Base-by-base conservation (phyloP, 306 rosid genomes). In the Mimosa bimucronata region DNA sequence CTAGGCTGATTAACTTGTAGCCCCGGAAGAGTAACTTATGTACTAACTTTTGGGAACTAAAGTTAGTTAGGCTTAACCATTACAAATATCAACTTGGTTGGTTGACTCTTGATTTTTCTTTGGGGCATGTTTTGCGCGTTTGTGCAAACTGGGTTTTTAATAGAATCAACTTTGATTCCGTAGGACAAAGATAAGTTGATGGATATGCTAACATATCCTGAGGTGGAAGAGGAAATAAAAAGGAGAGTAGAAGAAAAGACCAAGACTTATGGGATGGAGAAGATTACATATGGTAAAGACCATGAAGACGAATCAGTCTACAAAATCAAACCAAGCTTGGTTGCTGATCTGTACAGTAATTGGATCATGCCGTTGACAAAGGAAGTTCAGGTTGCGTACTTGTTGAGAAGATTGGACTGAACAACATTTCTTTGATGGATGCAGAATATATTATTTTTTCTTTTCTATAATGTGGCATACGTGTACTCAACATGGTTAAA, bases 341-440 rank as follows among this genome's bases (percentile, higher is more conserved):
- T 96, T 81, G 97, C 97, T 80, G 92, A 89, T 87, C 88, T 96
- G 0, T 93, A 96, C 69, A 86, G 94, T 67, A 92, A 89, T 14
- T 93, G 97, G 98, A 96, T 96, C 88, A 96, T 96, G 99, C 99
- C 99, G 68, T 74, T 96, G 81, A 96, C 99, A 52, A 96, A 96
- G 83, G 88, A 96, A 86, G 98, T 93, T 79, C 98, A 93, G 88
- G 91, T 93, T 84, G 91, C 90, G 5, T 96, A 93, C 81, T 86
- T 96, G 42, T 75, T 96, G 50, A 90, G 97, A 87, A 89, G 91
- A 87, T 79, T 96, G 83, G 99, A 96, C 45, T 91, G 89, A 96
- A 53, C 50, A 64, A 55, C 26, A 55, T 41, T 48, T 1, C 12
- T 65, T 67, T 55, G 41, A 60, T 80, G 61, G 76, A 61, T 44